Evolutionary conservation across 2,329 filamentous ascomycete species (phyloP).

Genomic region (Trichoderma cornu-damae): DNA sequence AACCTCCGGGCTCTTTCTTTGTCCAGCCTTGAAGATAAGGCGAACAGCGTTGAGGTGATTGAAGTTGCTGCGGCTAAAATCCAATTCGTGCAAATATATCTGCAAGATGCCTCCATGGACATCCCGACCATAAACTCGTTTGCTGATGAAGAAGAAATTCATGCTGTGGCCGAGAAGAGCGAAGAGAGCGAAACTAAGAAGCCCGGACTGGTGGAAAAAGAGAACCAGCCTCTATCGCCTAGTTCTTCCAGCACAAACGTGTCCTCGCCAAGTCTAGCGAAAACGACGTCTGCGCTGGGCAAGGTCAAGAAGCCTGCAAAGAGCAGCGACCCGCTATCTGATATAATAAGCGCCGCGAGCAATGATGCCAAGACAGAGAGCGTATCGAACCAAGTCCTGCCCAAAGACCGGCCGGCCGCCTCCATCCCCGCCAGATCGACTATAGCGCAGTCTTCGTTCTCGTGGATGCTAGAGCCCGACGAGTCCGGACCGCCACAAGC

Average conservation of each 20-base stretch:
- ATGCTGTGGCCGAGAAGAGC: neutral
- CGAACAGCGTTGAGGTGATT: constrained; percentile 47
- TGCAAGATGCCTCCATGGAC: constrained; percentile 53
- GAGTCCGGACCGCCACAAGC: constrained; percentile 29
- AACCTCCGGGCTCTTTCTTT: constrained; percentile 58
- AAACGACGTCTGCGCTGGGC: neutral
- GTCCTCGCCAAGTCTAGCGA: neutral
- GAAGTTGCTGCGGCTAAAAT: constrained; percentile 58
- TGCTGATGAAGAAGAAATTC: neutral
- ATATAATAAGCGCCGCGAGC: neutral
- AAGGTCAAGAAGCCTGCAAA: neutral
- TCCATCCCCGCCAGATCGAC: constrained; percentile 58
- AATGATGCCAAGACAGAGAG: neutral
- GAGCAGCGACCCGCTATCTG: neutral
- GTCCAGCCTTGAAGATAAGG: constrained; percentile 44
- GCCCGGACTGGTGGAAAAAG: neutral
- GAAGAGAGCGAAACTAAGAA: neutral
- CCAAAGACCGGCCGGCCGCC: constrained; percentile 26
- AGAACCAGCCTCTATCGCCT: constrained; percentile 1
- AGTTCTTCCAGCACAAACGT: neutral
- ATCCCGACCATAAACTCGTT: constrained; percentile 31
- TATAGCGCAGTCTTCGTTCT: constrained; percentile 69
- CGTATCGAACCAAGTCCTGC: neutral
- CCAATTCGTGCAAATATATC: constrained; percentile 59
- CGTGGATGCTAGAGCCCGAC: constrained; percentile 69